These are phyloP conservation scores for Tolypocladium pustulatum DNA, from an alignment of 2,329 filamentous ascomycete species.

Conservation along the genomic window DNA sequence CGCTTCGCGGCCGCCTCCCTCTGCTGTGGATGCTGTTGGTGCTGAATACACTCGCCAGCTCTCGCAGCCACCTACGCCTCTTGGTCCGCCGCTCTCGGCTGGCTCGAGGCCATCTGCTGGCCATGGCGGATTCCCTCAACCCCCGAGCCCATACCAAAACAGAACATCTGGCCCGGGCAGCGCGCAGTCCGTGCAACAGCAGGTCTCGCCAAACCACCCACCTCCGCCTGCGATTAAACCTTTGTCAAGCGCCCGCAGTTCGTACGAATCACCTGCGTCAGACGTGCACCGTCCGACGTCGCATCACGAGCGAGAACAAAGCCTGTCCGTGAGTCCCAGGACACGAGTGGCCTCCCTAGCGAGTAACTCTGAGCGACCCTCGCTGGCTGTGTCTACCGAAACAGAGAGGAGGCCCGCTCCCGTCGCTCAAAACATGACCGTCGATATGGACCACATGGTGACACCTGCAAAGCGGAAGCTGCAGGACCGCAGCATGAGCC, in stretches of 20 bases:
- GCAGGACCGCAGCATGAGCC: constrained; percentile 30
- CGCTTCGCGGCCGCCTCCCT: constrained; percentile 30
- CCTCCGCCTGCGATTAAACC: constrained; percentile 4
- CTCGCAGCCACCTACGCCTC: constrained; percentile 45
- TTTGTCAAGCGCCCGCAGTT: constrained; percentile 26
- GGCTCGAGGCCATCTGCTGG: constrained; percentile 32
- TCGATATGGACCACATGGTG: constrained; percentile 19
- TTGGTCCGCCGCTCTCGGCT: constrained; percentile 36
- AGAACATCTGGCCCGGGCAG: constrained; percentile 20
- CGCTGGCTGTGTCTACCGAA: constrained; percentile 10
- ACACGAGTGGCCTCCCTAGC: constrained; percentile 49
- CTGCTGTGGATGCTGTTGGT: constrained; percentile 26
- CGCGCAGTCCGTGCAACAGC: constrained; percentile 21
- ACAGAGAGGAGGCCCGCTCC: constrained; percentile 13
- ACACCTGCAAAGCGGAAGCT: constrained; percentile 31
- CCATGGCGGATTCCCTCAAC: constrained; percentile 31
- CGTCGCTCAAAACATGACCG: constrained; percentile 14
- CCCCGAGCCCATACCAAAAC: constrained; percentile 52
- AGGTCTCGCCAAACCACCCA: constrained; percentile 12
- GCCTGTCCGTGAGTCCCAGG: constrained; percentile 70
- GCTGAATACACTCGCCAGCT: constrained; percentile 34
- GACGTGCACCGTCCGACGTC: constrained; percentile 40
- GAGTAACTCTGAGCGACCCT: constrained; percentile 26
- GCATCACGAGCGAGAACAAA: constrained; percentile 55
- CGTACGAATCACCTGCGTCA: constrained; percentile 31